phyloP scores from a whole-genome alignment of 768 basidiomycete genomes.

The Pisolithus orientalis region DNA sequence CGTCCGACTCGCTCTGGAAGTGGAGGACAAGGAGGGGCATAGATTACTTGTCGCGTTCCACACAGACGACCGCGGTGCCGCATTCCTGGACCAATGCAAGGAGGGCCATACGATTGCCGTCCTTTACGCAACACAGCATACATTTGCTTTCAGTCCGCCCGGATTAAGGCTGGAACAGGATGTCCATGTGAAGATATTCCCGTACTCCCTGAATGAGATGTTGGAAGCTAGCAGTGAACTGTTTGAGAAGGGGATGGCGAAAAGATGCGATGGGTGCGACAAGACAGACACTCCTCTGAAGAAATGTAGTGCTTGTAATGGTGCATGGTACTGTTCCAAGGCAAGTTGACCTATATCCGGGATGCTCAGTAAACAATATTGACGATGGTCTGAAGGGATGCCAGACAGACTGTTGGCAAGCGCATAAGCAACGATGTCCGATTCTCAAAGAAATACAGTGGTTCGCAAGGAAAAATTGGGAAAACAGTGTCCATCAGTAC shows the following conservation, averaged over 20 bases:
- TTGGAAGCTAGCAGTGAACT: constrained; percentile 17
- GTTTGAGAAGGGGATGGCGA: constrained; percentile 12
- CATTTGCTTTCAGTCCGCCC: constrained; percentile 24
- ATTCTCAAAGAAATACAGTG: constrained; percentile 24
- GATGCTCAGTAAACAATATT: not conserved
- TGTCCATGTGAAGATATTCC: constrained; percentile 20
- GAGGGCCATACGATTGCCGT: constrained; percentile 27
- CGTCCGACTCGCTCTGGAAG: constrained; percentile 24
- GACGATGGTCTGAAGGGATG: constrained; percentile 12
- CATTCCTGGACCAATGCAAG: constrained; percentile 14
- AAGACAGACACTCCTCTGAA: constrained; percentile 12
- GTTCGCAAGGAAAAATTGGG: constrained; percentile 25
- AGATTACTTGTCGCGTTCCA: constrained; percentile 23
- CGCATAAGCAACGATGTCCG: constrained; percentile 19
- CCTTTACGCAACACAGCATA: constrained; percentile 25
- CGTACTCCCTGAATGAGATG: constrained; percentile 21
- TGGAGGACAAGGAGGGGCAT: constrained; percentile 23
- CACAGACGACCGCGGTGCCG: constrained; percentile 24
- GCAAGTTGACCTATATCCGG: constrained; percentile 6
- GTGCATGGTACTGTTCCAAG: constrained; percentile 26
- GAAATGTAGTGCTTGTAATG: constrained; percentile 24
- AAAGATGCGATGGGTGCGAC: constrained; percentile 20
- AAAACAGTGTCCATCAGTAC: constrained; percentile 8
- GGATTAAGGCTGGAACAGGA: constrained; percentile 23
- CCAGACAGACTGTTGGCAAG: constrained; percentile 16